A percentile compares a stretch with the other conserved stretches of the same genome.
phyloP scores from a whole-genome alignment of 2,329 filamentous ascomycete species.

The Elsinoe fawcettii region DNA sequence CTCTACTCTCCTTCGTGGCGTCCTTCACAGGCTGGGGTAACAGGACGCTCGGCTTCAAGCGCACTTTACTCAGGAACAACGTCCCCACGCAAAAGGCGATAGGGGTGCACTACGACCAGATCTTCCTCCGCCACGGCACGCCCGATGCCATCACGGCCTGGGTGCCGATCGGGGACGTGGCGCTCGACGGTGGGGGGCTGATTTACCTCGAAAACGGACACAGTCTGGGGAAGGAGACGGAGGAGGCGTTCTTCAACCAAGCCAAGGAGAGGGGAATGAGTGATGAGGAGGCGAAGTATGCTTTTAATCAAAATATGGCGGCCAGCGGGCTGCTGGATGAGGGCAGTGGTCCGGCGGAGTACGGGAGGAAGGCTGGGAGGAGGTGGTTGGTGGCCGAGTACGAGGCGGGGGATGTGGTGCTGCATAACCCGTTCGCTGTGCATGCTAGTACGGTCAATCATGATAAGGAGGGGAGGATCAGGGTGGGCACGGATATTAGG shows the following conservation, averaged over 20 bases:
- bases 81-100: constrained; percentile 32
- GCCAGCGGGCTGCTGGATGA: constrained; percentile 47
- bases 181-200: constrained; percentile 33
- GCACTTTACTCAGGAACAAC: constrained; percentile 36
- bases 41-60: constrained; percentile 27
- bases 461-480: constrained; percentile 4
- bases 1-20: constrained; percentile 26
- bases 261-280: constrained; percentile 44
- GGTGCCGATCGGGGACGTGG: constrained; percentile 34
- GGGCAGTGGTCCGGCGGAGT: constrained; percentile 35
- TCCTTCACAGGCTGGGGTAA: constrained; percentile 33
- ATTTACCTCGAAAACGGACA: constrained; percentile 40
- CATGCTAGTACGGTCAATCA: constrained; percentile 14
- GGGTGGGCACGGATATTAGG: constrained; percentile 12
- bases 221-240: constrained; percentile 42
- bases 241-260: constrained; percentile 42
- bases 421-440: constrained; percentile 29
- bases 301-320: constrained; percentile 41
- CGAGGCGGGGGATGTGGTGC: constrained; percentile 46
- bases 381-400: constrained; percentile 47
- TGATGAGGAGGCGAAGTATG: constrained; percentile 44
- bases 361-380: constrained; percentile 35
- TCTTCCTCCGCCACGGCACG: constrained; percentile 35
- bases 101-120: constrained; percentile 37
- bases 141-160: constrained; percentile 29